Evolutionary conservation across 2,329 filamentous ascomycete genomes (phyloP).

Genomic region (Talaromyces sp.): DNA sequence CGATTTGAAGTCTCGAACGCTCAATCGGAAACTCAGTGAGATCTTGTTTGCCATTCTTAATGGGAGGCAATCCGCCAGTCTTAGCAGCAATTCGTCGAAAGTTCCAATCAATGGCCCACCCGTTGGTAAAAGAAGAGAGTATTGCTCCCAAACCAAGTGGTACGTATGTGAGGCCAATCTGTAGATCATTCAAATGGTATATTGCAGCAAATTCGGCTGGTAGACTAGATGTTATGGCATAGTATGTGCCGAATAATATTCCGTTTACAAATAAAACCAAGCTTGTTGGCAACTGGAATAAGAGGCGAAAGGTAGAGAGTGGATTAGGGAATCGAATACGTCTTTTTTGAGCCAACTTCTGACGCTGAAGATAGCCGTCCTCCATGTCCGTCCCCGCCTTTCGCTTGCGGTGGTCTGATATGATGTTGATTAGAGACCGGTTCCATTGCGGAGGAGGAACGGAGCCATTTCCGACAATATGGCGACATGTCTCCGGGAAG

Average conservation of each 20-base stretch:
- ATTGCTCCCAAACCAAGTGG: neutral
- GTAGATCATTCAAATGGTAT: neutral
- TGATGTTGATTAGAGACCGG: neutral
- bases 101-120: neutral
- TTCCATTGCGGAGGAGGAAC: conserved; percentile 33
- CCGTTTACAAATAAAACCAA: neutral
- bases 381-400: neutral
- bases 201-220: neutral
- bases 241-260: neutral
- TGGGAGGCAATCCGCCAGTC: neutral
- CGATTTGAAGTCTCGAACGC: neutral
- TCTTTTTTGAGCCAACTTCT: neutral
- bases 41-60: neutral
- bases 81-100: neutral
- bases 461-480: conserved; percentile 40
- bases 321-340: neutral
- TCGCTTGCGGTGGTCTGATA: neutral
- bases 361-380: neutral
- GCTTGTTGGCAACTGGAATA: neutral
- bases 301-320: neutral
- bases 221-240: neutral
- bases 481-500: conserved; percentile 41
- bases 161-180: neutral
- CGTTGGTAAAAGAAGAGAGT: neutral
- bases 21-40: neutral